Percentiles rank a stretch among this genome's conserved stretches.
Evolutionary conservation across 1,284 basidiomycete genomes (phyloP).

Genomic region (Macrocystidia cucumis): DNA sequence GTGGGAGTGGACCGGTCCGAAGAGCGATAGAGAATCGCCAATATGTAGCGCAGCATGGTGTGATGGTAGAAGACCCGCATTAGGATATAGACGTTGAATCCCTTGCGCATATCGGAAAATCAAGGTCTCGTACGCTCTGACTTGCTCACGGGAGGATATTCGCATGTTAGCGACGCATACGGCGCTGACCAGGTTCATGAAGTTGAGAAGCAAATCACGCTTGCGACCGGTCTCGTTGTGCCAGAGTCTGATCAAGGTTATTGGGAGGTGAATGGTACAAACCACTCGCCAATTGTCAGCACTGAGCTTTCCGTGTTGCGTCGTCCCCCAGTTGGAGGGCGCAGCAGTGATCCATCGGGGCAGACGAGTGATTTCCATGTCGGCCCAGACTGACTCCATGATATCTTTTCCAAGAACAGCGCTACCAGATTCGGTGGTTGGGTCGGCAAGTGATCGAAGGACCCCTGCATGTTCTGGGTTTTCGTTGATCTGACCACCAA

Average conservation of each 20-base stretch:
- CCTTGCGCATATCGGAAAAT: conserved; percentile 16
- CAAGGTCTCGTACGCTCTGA: conserved; percentile 12
- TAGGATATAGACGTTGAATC: conserved; percentile 16
- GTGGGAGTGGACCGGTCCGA: conserved; percentile 27
- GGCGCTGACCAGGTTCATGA: conserved; percentile 21
- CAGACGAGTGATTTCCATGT: conserved; percentile 15
- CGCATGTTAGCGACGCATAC: conserved; percentile 18
- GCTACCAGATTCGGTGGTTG: too few relatives aligned
- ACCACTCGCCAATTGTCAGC: conserved; percentile 24
- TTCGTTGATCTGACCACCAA: too few relatives aligned
- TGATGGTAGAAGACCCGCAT: conserved; percentile 16
- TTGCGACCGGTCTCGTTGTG: conserved; percentile 6
- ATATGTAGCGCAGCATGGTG: conserved; percentile 28
- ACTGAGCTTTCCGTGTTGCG: conserved; percentile 17
- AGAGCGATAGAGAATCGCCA: conserved; percentile 18
- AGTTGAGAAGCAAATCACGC: conserved; percentile 18
- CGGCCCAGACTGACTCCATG: conserved; percentile 12
- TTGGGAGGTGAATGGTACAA: conserved; percentile 18
- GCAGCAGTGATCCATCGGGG: conserved; percentile 19
- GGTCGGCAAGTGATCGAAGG: too few relatives aligned
- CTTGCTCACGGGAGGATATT: conserved; percentile 13
- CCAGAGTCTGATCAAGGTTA: conserved; percentile 24
- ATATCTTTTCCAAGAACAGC: conserved; percentile 16
- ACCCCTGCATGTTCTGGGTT: too few relatives aligned
- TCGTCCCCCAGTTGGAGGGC: conserved; percentile 19